A percentile compares a stretch with the other conserved stretches of the same genome.
These are phyloP conservation scores for Hymenotorrendiella dingleyae DNA, from an alignment of 2,329 filamentous ascomycete genomes.

Conservation along the genomic window DNA sequence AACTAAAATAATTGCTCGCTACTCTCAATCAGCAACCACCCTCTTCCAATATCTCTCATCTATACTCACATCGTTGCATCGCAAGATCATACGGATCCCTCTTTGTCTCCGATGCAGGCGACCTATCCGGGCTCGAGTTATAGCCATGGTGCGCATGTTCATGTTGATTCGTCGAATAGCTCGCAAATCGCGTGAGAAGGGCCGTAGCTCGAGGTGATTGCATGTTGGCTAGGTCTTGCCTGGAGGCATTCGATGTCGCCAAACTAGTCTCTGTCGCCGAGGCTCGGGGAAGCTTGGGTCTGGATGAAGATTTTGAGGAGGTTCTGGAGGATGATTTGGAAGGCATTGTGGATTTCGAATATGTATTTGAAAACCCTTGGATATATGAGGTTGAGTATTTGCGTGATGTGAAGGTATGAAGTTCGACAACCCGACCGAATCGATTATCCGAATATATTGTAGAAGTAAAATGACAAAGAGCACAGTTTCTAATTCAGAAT, in stretches of 20 bases:
- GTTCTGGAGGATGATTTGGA: constrained; percentile 33
- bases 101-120: constrained; percentile 13
- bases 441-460: too few relatives aligned
- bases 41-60: too few relatives aligned
- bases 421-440: too few relatives aligned
- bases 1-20: constrained; percentile 61
- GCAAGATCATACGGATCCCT: constrained; percentile 22
- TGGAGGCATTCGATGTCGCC: constrained; percentile 48
- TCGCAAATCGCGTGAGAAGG: constrained; percentile 47
- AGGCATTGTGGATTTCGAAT: constrained; percentile 27
- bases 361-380: too few relatives aligned
- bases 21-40: constrained; percentile 5
- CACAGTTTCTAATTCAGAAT: too few relatives aligned
- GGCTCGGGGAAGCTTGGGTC: constrained; percentile 49
- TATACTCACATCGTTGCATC: constrained; percentile 20
- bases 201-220: constrained; percentile 48
- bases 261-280: constrained; percentile 53
- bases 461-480: too few relatives aligned
- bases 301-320: constrained; percentile 37
- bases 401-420: too few relatives aligned
- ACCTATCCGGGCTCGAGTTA: constrained; percentile 16
- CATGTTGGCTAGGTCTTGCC: constrained; percentile 44
- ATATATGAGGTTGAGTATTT: too few relatives aligned
- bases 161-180: constrained; percentile 40
- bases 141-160: constrained; percentile 8